Conservation (phyloP, 176 grass and related monocot genomes). For the Panicum miliaceum region DNA sequence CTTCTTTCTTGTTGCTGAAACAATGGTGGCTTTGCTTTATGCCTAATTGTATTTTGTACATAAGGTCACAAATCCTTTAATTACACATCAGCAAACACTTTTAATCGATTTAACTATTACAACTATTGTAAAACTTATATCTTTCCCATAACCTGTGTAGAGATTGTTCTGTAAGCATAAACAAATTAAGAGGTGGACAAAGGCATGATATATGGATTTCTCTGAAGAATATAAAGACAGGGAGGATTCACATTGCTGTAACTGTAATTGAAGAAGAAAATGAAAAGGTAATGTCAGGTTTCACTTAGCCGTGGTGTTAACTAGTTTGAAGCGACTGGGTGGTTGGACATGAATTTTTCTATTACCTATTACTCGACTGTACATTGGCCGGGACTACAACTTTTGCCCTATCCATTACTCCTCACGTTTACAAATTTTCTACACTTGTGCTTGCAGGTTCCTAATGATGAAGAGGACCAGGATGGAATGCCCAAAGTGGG, state of each 20-base stretch:
- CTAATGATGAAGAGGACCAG: slow-evolving; percentile 35
- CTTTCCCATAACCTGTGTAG: slow-evolving; percentile 36
- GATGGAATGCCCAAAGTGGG: slow-evolving; percentile 39
- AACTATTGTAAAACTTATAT: background rate
- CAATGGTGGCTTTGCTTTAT: slow-evolving; percentile 23
- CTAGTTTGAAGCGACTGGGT: background rate
- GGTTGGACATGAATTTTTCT: background rate
- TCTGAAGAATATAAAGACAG: slow-evolving; percentile 90
- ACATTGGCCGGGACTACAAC: background rate
- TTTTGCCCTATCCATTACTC: background rate
- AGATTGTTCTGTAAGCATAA: slow-evolving; percentile 78
- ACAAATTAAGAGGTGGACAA: slow-evolving; percentile 75
- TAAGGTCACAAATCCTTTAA: slow-evolving; percentile 8
- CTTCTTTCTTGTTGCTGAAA: slow-evolving; percentile 4
- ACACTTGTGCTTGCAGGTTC: slow-evolving; percentile 40
- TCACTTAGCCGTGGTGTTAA: background rate
- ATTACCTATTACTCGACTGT: background rate
- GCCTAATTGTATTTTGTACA: slow-evolving; percentile 1
- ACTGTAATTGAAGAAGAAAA: slow-evolving; percentile 81
- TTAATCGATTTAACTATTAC: slow-evolving; percentile 1
- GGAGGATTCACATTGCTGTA: slow-evolving; percentile 79
- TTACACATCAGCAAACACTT: background rate
- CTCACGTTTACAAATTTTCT: background rate
- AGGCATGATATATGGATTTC: slow-evolving; percentile 90
- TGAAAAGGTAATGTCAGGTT: slow-evolving; percentile 55